Evolutionary conservation across 495 filamentous ascomycete genomes (phyloP).

Genomic region (Aspergillus mulundensis): DNA sequence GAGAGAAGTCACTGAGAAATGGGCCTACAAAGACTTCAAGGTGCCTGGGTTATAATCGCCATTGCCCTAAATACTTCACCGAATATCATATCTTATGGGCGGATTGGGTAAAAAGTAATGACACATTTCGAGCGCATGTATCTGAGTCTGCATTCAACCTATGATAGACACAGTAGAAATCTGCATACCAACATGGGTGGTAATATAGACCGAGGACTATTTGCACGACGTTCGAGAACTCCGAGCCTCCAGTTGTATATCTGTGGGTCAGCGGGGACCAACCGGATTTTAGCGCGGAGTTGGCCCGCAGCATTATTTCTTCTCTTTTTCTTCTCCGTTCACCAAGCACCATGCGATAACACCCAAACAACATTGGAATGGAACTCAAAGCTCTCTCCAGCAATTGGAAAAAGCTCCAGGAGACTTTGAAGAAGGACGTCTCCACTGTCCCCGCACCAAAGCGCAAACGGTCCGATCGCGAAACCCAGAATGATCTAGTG

Average conservation of each 20-base stretch:
- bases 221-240: not conserved
- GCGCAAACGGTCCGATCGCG: slow-evolving; percentile 37
- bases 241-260: too few relatives aligned
- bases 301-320: slow-evolving; percentile 17
- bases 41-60: slow-evolving; percentile 36
- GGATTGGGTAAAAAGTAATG: slow-evolving; percentile 8
- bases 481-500: slow-evolving; percentile 27
- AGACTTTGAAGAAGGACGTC: slow-evolving; percentile 52
- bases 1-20: slow-evolving; percentile 84
- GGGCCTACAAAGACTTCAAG: slow-evolving; percentile 92
- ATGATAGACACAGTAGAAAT: too few relatives aligned
- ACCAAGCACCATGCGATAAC: slow-evolving; percentile 17
- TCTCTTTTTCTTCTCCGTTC: not conserved
- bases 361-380: slow-evolving; percentile 28
- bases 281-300: slow-evolving; percentile 17
- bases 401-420: slow-evolving; percentile 77
- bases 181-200: too few relatives aligned
- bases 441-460: slow-evolving; percentile 24
- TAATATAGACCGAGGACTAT: too few relatives aligned
- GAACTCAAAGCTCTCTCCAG: slow-evolving; percentile 45
- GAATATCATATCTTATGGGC: slow-evolving; percentile 16
- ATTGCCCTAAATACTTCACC: slow-evolving; percentile 5
- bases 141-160: too few relatives aligned
- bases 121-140: too few relatives aligned
- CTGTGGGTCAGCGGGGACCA: slow-evolving; percentile 11